A percentile compares a stretch with the other conserved stretches of the same genome.
phyloP scores from a whole-genome alignment of 2,329 filamentous ascomycete species.

The Clathrospora elynae region DNA sequence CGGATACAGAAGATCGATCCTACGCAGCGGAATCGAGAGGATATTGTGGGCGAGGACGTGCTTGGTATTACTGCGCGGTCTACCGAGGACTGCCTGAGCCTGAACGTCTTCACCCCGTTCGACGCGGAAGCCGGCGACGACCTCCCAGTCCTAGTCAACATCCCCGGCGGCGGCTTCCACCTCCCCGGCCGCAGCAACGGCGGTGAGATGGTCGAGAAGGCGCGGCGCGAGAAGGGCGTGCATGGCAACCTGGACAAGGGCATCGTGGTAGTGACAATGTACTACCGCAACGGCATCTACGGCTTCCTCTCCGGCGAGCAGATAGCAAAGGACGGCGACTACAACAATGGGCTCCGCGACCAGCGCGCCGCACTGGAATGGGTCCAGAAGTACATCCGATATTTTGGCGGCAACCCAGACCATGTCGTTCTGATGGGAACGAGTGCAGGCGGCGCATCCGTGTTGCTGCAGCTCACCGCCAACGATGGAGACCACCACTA shows the following conservation, averaged over 20 bases:
- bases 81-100: conserved; percentile 52
- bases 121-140: conserved; percentile 43
- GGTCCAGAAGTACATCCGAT: conserved; percentile 51
- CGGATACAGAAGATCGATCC: conserved; percentile 43
- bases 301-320: conserved; percentile 53
- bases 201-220: conserved; percentile 40
- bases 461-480: conserved; percentile 37
- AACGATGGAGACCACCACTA: conserved; percentile 39
- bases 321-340: conserved; percentile 45
- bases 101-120: conserved; percentile 44
- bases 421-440: conserved; percentile 54
- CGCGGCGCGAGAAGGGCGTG: conserved; percentile 31
- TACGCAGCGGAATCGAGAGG: conserved; percentile 31
- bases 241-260: conserved; percentile 40
- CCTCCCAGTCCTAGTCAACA: conserved; percentile 51
- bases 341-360: conserved; percentile 46
- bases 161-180: conserved; percentile 54
- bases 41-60: conserved; percentile 34
- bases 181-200: conserved; percentile 40
- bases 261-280: conserved; percentile 42
- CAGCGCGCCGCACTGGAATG: conserved; percentile 49
- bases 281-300: conserved; percentile 50
- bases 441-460: conserved; percentile 41
- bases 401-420: conserved; percentile 54
- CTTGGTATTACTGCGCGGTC: conserved; percentile 32